Evolutionary conservation across 768 basidiomycete species (phyloP).

Genomic region (Lentinula guzmanii): DNA sequence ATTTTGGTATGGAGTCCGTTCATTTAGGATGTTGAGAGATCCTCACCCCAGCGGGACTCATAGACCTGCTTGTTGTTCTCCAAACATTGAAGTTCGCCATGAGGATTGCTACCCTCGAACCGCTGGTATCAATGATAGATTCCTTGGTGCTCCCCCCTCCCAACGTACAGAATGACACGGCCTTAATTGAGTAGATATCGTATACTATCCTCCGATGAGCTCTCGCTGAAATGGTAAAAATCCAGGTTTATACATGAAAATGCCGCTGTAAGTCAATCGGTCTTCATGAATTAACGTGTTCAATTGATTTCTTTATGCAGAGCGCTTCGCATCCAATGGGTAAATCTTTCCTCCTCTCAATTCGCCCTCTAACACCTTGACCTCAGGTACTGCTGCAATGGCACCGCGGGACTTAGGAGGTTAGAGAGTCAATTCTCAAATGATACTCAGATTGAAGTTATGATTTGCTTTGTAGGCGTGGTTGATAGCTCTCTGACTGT

Average conservation of each 20-base stretch:
- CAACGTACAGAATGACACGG: background rate
- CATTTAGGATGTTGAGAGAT: background rate
- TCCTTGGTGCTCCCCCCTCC: background rate
- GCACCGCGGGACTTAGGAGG: background rate
- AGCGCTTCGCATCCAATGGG: background rate
- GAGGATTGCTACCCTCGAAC: background rate
- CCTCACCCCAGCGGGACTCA: background rate
- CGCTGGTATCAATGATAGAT: background rate
- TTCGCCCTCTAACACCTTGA: background rate
- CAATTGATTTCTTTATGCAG: background rate
- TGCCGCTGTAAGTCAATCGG: background rate
- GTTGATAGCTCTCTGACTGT: constrained; percentile 30
- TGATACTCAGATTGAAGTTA: background rate
- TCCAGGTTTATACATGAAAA: background rate
- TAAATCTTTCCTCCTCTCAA: background rate
- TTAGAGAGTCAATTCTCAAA: background rate
- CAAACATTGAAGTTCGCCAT: background rate
- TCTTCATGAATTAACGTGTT: background rate
- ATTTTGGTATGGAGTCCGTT: background rate
- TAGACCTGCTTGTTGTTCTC: background rate
- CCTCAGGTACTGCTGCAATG: background rate
- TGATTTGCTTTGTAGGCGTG: constrained; percentile 20
- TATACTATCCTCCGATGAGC: background rate
- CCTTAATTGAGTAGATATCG: background rate
- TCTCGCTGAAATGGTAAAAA: background rate